These are phyloP conservation scores for Fusarium armeniacum DNA, from an alignment of 2,329 filamentous ascomycete species.

Conservation along the genomic window DNA sequence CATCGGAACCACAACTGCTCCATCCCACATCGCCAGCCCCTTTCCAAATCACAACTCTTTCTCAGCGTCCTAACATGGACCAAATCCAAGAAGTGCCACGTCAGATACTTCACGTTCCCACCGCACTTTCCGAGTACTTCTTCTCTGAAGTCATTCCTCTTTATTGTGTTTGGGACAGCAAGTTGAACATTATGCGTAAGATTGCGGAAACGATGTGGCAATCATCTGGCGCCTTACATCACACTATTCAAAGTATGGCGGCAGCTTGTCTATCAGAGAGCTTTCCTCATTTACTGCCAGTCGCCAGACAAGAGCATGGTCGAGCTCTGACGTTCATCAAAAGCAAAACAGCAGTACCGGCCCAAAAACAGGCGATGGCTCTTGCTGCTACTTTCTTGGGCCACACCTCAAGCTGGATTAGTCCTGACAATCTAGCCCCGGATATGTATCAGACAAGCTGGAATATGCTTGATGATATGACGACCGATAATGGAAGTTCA, in stretches of 20 bases:
- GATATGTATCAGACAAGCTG: conserved; percentile 6
- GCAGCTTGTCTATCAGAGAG: conserved; percentile 10
- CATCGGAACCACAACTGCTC: too few relatives aligned
- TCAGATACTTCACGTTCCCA: neutral
- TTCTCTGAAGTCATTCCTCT: conserved; percentile 9
- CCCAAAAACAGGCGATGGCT: conserved; percentile 1
- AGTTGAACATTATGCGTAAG: conserved; percentile 8
- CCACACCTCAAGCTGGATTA: conserved; percentile 15
- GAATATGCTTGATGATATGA: conserved; percentile 5
- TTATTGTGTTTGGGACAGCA: conserved; percentile 16
- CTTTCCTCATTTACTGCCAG: neutral
- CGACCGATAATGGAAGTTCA: neutral
- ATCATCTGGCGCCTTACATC: neutral
- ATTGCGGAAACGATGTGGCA: conserved; percentile 4
- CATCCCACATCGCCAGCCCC: too few relatives aligned
- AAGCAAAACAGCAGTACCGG: neutral
- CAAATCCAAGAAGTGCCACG: neutral
- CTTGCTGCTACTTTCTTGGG: conserved; percentile 4
- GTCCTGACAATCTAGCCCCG: conserved; percentile 4
- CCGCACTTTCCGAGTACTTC: conserved; percentile 11
- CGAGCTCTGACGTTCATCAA: neutral
- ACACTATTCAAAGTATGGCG: conserved; percentile 22
- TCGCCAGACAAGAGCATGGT: neutral
- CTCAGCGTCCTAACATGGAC: too few relatives aligned
- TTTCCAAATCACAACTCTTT: neutral